Conservation (phyloP, 2,329 filamentous ascomycete genomes). For the Cordyceps javanica region DNA sequence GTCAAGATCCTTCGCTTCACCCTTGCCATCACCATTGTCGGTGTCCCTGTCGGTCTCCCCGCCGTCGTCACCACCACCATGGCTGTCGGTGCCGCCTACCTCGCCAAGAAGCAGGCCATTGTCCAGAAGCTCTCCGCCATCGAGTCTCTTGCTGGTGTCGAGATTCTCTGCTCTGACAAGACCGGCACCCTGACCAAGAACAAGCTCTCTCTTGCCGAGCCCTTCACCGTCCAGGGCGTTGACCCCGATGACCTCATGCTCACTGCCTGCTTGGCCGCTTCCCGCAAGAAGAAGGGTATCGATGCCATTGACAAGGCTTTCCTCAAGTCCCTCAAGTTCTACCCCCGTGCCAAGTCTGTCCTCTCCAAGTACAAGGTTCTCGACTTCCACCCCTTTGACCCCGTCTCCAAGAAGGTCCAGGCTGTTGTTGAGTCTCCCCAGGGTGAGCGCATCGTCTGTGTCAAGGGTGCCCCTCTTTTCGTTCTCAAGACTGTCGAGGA, state of each 20-base stretch:
- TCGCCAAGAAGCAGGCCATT: slow-evolving; percentile 88
- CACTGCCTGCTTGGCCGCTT: slow-evolving; percentile 82
- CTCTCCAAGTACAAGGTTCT: slow-evolving; percentile 80
- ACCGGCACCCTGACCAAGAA: slow-evolving; percentile 92
- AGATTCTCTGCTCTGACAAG: slow-evolving; percentile 93
- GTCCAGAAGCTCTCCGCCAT: slow-evolving; percentile 91
- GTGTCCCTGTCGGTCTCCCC: slow-evolving; percentile 88
- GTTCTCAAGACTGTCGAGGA: slow-evolving; percentile 83
- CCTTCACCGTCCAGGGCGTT: slow-evolving; percentile 75
- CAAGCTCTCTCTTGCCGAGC: slow-evolving; percentile 82
- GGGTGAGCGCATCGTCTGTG: slow-evolving; percentile 78
- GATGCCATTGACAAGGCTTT: slow-evolving; percentile 95
- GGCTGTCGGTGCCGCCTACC: slow-evolving; percentile 86
- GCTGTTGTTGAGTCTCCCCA: slow-evolving; percentile 77
- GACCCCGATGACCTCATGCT: slow-evolving; percentile 86
- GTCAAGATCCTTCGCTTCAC: slow-evolving; percentile 77
- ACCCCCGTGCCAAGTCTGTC: slow-evolving; percentile 74
- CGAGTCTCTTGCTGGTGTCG: slow-evolving; percentile 84
- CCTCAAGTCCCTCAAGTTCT: slow-evolving; percentile 76
- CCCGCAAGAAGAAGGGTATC: slow-evolving; percentile 92
- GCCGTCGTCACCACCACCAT: slow-evolving; percentile 92
- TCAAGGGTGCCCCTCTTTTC: slow-evolving; percentile 86
- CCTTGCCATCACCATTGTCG: slow-evolving; percentile 82
- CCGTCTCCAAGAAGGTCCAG: slow-evolving; percentile 87
- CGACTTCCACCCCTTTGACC: slow-evolving; percentile 83